phyloP scores from a whole-genome alignment of 2,329 filamentous ascomycete genomes.

The Colletotrichum costaricense region DNA sequence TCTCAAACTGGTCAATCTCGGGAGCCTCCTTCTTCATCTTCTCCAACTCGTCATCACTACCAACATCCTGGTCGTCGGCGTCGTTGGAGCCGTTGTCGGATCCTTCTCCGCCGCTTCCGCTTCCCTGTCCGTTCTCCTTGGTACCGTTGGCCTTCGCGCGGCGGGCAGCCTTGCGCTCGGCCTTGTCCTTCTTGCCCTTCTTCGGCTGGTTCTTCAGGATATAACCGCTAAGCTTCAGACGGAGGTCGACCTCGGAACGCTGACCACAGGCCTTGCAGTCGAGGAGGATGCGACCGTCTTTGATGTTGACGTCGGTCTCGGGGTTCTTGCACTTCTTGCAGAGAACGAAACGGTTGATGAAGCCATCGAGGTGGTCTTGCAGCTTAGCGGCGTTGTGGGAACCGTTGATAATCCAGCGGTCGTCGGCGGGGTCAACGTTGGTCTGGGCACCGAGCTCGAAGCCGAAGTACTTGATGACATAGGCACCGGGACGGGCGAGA shows the following conservation, averaged over 20 bases:
- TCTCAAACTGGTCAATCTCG: constrained; percentile 64
- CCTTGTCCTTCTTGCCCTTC: constrained; percentile 98
- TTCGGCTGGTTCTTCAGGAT: constrained; percentile 94
- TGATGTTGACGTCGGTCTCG: constrained; percentile 95
- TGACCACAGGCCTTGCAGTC: constrained; percentile 99
- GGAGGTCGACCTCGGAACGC: constrained; percentile 89
- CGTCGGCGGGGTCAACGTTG: constrained; percentile 96
- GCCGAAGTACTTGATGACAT: constrained; percentile 99
- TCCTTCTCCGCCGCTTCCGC: constrained; percentile 69
- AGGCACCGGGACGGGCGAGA: constrained; percentile 89
- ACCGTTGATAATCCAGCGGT: constrained; percentile 99
- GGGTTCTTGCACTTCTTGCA: constrained; percentile 99
- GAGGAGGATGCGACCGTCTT: constrained; percentile 89
- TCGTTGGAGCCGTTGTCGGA: constrained; percentile 63
- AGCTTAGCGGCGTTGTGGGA: constrained; percentile 95
- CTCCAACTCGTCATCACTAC: constrained; percentile 92
- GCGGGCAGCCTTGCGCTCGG: constrained; percentile 88
- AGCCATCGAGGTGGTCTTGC: constrained; percentile 97
- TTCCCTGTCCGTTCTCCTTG: constrained; percentile 66
- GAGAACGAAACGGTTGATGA: constrained; percentile 98
- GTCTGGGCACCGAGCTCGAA: constrained; percentile 99
- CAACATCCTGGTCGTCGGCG: constrained; percentile 70
- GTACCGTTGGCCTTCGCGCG: constrained; percentile 80
- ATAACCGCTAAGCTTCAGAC: constrained; percentile 96
- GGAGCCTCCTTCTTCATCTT: constrained; percentile 75